These are phyloP conservation scores for Entomortierella chlamydospora DNA, from an alignment of 192 early-diverging fungal species.

Conservation along the genomic window DNA sequence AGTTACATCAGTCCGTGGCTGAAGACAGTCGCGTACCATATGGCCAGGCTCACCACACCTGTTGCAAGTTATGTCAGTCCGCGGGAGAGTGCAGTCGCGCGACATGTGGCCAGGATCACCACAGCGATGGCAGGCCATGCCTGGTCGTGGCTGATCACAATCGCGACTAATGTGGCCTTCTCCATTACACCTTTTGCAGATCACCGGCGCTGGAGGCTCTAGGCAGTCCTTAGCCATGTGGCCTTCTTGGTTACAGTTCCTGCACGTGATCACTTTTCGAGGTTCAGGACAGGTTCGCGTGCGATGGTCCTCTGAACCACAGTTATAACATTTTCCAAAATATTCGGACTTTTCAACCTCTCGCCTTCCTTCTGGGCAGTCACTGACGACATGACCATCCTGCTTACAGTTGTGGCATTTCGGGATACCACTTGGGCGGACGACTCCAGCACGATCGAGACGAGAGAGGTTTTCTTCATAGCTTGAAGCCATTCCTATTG, in stretches of 20 bases:
- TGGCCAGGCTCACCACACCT: slow-evolving; percentile 53
- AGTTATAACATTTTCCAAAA: slow-evolving; percentile 60
- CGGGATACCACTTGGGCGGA: slow-evolving; percentile 42
- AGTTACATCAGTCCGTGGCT: slow-evolving; percentile 2
- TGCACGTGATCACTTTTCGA: slow-evolving; percentile 54
- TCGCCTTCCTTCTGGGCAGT: slow-evolving; percentile 51
- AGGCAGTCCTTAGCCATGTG: slow-evolving; percentile 63
- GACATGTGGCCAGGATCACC: slow-evolving; percentile 58
- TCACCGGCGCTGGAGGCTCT: slow-evolving; percentile 20
- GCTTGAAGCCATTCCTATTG: slow-evolving; percentile 29
- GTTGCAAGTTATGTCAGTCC: slow-evolving; percentile 27
- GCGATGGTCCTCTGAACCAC: slow-evolving; percentile 57
- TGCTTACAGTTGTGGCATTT: slow-evolving; percentile 63
- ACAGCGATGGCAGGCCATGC: slow-evolving; percentile 52
- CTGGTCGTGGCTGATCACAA: slow-evolving; percentile 48
- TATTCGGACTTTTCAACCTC: slow-evolving; percentile 30
- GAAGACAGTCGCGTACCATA: slow-evolving; percentile 54
- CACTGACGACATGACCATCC: slow-evolving; percentile 59
- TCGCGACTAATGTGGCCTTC: slow-evolving; percentile 35
- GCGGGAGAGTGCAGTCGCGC: slow-evolving; percentile 51
- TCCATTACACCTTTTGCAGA: slow-evolving; percentile 22
- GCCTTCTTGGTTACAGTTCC: slow-evolving; percentile 61
- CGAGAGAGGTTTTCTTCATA: slow-evolving; percentile 38
- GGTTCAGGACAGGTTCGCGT: slow-evolving; percentile 61
- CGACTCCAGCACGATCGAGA: slow-evolving; percentile 19